phyloP scores from a whole-genome alignment of 257 asterid genomes.

The Solanum arcanum region DNA sequence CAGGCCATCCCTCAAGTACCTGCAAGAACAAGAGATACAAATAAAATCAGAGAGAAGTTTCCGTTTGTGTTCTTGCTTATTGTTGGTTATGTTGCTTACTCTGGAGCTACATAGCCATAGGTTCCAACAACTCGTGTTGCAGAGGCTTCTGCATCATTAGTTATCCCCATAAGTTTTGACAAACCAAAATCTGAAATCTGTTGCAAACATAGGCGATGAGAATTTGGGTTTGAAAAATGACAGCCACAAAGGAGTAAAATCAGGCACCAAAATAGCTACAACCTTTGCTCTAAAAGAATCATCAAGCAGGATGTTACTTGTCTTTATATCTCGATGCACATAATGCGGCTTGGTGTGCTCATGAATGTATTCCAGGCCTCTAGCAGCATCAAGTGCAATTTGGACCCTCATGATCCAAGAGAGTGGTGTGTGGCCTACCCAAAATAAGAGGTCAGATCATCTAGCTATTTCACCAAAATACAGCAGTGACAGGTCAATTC shows the following conservation, averaged over 20 bases:
- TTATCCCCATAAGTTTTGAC: slow-evolving; percentile 71
- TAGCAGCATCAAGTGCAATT: slow-evolving; percentile 97
- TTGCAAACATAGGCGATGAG: not conserved
- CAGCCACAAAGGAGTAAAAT: not conserved
- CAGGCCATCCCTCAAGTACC: slow-evolving; percentile 82
- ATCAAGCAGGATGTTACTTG: slow-evolving; percentile 86
- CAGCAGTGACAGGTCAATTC: not conserved
- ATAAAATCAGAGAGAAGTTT: slow-evolving; percentile 3
- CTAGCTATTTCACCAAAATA: not conserved
- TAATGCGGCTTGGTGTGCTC: slow-evolving; percentile 97
- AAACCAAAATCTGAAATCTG: slow-evolving; percentile 96
- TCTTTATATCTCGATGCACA: slow-evolving; percentile 91
- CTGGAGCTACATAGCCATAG: slow-evolving; percentile 94
- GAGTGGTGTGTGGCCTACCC: slow-evolving; percentile 66
- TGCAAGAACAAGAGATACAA: slow-evolving; percentile 15
- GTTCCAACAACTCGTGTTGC: slow-evolving; percentile 94
- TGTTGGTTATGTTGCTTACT: slow-evolving; percentile 35
- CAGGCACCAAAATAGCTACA: not conserved
- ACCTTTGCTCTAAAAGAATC: slow-evolving; percentile 89
- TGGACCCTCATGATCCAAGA: slow-evolving; percentile 93
- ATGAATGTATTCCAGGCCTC: slow-evolving; percentile 93
- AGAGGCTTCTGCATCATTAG: slow-evolving; percentile 77
- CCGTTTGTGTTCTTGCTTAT: not conserved
- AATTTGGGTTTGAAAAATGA: slow-evolving; percentile 1
- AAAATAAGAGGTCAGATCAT: not conserved